A percentile compares a stretch with the other conserved stretches of the same genome.
phyloP scores from a whole-genome alignment of 495 filamentous ascomycete genomes.

The Podospora conica region DNA sequence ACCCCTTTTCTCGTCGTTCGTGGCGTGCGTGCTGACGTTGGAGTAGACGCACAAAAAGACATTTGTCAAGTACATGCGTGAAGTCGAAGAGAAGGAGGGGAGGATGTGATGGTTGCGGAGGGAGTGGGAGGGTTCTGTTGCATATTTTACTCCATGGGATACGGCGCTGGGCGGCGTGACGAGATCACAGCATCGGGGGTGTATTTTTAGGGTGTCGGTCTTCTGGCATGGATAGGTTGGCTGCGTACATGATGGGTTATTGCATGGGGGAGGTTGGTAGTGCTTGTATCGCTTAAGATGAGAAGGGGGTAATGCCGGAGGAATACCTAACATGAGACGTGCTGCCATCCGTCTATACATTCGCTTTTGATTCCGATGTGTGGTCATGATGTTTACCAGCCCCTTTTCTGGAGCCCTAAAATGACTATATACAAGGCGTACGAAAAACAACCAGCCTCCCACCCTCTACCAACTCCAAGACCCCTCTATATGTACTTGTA shows the following conservation, averaged over 20 bases:
- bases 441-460: neutral
- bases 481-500: conserved; percentile 64
- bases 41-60: conserved; percentile 80
- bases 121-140: neutral
- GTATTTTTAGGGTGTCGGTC: neutral
- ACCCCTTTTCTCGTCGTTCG: neutral
- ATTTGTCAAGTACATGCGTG: conserved; percentile 90
- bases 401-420: neutral
- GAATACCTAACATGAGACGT: neutral
- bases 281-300: neutral
- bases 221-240: neutral
- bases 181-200: neutral
- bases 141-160: neutral
- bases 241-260: neutral
- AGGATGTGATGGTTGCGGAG: conserved; percentile 7
- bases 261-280: neutral
- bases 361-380: neutral
- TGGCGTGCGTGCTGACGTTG: conserved; percentile 14
- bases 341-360: neutral
- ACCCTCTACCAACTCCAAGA: neutral
- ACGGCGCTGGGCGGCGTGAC: neutral
- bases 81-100: conserved; percentile 58
- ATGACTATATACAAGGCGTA: neutral
- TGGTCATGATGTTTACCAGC: neutral
- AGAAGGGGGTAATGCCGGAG: neutral